A percentile compares a stretch with the other conserved stretches of the same genome.
Conservation (phyloP, 371 early-diverging fungal species). For the Apophysomyces trapeziformis region DNA sequence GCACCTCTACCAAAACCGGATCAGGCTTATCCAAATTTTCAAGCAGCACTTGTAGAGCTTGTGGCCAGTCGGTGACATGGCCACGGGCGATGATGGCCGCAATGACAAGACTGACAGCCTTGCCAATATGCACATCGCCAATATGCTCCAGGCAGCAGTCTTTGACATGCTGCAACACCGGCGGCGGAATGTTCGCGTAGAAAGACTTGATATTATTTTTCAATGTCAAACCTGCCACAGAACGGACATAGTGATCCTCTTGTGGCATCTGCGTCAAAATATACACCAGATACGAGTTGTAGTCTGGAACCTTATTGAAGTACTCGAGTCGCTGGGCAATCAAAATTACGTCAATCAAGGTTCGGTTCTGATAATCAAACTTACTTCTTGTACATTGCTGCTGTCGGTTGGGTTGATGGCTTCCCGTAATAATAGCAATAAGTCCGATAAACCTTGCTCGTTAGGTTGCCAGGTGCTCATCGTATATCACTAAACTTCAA, state of each 20-base stretch:
- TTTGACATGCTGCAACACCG: constrained; percentile 78
- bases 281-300: constrained; percentile 86
- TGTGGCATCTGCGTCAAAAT: constrained; percentile 79
- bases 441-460: constrained; percentile 54
- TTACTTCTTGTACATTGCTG: constrained; percentile 52
- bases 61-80: constrained; percentile 80
- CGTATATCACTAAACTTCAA: not conserved
- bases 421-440: constrained; percentile 50
- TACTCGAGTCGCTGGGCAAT: constrained; percentile 77
- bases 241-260: constrained; percentile 67
- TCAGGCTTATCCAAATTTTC: constrained; percentile 73
- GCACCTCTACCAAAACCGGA: constrained; percentile 77
- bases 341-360: not conserved
- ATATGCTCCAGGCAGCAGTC: constrained; percentile 70
- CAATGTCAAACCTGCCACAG: constrained; percentile 87
- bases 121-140: constrained; percentile 81
- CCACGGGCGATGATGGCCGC: constrained; percentile 80
- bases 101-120: constrained; percentile 68
- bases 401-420: constrained; percentile 52
- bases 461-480: constrained; percentile 58
- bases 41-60: constrained; percentile 78
- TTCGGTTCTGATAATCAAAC: not conserved
- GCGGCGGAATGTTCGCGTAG: constrained; percentile 63
- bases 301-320: constrained; percentile 86
- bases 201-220: constrained; percentile 83